These are phyloP conservation scores for Quercus robur DNA, from an alignment of 306 rosid species.

Conservation along the genomic window DNA sequence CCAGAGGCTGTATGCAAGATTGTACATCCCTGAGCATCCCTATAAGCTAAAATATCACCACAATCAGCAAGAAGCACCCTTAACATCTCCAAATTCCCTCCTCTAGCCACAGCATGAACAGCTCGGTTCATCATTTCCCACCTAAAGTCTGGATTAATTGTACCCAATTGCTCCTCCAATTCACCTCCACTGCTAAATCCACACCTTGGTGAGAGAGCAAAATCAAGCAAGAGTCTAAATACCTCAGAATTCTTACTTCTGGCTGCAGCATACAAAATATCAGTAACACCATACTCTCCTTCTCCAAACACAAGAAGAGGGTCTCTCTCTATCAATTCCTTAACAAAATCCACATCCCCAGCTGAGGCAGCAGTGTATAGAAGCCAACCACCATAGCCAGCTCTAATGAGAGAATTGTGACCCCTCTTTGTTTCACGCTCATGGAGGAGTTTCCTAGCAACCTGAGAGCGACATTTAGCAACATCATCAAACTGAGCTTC, in stretches of 20 bases:
- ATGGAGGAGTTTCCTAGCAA: conserved; percentile 56
- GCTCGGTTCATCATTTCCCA: conserved; percentile 77
- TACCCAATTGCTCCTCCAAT: conserved; percentile 35
- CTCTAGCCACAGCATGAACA: conserved; percentile 83
- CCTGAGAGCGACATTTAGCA: conserved; percentile 64
- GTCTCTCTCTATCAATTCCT: conserved; percentile 52
- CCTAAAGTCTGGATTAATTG: conserved; percentile 34
- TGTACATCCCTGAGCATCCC: conserved; percentile 68
- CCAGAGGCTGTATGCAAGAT: conserved; percentile 72
- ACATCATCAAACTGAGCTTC: conserved; percentile 55
- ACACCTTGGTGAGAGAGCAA: conserved; percentile 44
- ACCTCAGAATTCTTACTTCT: conserved; percentile 65
- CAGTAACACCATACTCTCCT: conserved; percentile 91
- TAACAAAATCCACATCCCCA: conserved; percentile 66
- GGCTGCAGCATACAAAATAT: conserved; percentile 75
- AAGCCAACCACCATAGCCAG: conserved; percentile 98
- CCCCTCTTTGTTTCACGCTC: conserved; percentile 51
- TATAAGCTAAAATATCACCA: conserved; percentile 40
- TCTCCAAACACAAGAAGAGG: conserved; percentile 76
- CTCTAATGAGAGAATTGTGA: conserved; percentile 62
- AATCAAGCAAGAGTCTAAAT: conserved; percentile 53
- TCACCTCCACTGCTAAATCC: conserved; percentile 24
- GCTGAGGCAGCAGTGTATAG: conserved; percentile 93
- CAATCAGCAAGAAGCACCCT: conserved; percentile 41
- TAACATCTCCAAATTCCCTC: conserved; percentile 78